Evolutionary conservation across 306 rosid genomes (phyloP).

Genomic region (Lablab purpureus): DNA sequence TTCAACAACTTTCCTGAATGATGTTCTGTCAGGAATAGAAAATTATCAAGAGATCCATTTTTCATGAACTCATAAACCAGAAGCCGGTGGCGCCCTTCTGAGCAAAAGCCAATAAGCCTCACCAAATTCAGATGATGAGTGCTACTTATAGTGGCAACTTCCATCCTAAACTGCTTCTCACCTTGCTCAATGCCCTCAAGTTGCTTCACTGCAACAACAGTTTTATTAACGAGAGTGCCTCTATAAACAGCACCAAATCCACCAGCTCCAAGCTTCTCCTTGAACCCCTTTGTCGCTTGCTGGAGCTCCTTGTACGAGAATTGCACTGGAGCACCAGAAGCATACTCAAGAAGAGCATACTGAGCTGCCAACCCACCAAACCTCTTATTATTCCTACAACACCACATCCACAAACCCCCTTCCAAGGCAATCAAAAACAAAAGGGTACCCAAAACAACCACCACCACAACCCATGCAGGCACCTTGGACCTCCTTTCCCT

Average conservation of each 20-base stretch:
- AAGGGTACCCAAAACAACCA: constrained; percentile 60
- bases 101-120: constrained; percentile 79
- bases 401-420: constrained; percentile 83
- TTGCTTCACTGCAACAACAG: constrained; percentile 81
- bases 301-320: constrained; percentile 80
- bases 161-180: constrained; percentile 90
- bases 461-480: constrained; percentile 55
- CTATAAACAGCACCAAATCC: constrained; percentile 83
- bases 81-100: constrained; percentile 67
- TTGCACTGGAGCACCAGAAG: constrained; percentile 93
- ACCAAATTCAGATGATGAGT: constrained; percentile 93
- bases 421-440: constrained; percentile 63
- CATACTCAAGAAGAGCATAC: constrained; percentile 95
- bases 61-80: constrained; percentile 44
- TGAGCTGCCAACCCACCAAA: constrained; percentile 73
- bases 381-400: constrained; percentile 62
- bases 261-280: constrained; percentile 92
- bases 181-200: constrained; percentile 91
- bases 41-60: constrained; percentile 12
- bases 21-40: constrained; percentile 52
- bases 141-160: constrained; percentile 85
- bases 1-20: constrained; percentile 51
- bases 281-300: constrained; percentile 78
- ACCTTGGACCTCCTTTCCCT: constrained; percentile 39
- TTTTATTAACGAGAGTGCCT: constrained; percentile 72